Evolutionary conservation across 257 asterid species (phyloP), one percentile per base, ranked within the genome.

Genomic region (Fraxinus excelsior): DNA sequence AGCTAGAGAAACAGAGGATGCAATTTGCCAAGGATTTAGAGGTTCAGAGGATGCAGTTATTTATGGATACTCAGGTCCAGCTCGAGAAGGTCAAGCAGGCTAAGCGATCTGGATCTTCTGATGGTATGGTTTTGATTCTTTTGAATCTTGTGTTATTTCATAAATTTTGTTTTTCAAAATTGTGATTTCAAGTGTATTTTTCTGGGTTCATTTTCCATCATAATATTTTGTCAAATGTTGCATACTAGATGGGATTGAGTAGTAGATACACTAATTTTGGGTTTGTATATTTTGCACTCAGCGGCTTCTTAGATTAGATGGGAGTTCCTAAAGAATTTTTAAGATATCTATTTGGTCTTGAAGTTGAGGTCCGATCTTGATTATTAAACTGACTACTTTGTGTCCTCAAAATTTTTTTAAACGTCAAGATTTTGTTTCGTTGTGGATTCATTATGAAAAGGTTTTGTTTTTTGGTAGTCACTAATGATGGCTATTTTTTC

Each of bases 1-100:
- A 90, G 81, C 42, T 90, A 85, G 97, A 88, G 85, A 92, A 91
- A 82, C 88, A 88, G 86, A 83, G 94, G 87, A 88, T 88, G 96
- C 89, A 90, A 78, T 86, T 91, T 76, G 88, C 90, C 28, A 90
- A 88, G 69, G 97, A 90, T 31, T 77, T 92, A 83, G 96, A 92
- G 82, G 91, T 90, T 70, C 92, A 88, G 80, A 83, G 96, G 87
- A 88, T 92, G 94, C 92, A 88, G 70, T 78, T 88, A 85, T 87
- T 92, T 70, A 85, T 90, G 89, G 97, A 92, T 82, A 83, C 92
- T 76, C 96, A 85, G 82, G 81, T 88, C 68, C 89, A 86, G 86
- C 78, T 90, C 14, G 91, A 84, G 83, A 91, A 87, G 85, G 74
- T 85, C 71, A 87, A 85, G 82, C 85, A 74, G 70, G 71, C 91